Evolutionary conservation across 768 basidiomycete genomes (phyloP).

Genomic region (Rhizopogon roseolus): DNA sequence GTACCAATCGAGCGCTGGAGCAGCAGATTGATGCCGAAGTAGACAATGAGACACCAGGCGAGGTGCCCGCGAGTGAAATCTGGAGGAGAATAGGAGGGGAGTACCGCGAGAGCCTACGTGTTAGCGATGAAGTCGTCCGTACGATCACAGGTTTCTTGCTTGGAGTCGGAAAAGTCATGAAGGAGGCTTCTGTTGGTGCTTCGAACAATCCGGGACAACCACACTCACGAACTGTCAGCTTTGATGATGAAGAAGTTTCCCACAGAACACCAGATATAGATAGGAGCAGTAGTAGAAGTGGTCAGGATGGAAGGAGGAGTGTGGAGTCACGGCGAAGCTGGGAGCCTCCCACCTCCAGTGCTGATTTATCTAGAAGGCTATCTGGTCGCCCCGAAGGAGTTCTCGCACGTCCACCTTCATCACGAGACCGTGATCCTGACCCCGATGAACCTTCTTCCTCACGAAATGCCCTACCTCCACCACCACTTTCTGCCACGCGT

Average conservation of each 20-base stretch:
- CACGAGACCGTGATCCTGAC: slow-evolving; percentile 19
- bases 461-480: slow-evolving; percentile 14
- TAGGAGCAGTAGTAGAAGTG: slow-evolving; percentile 38
- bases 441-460: slow-evolving; percentile 21
- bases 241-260: slow-evolving; percentile 44
- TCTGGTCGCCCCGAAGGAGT: slow-evolving; percentile 19
- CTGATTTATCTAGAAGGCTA: slow-evolving; percentile 23
- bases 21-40: slow-evolving; percentile 76
- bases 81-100: slow-evolving; percentile 71
- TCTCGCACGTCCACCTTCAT: slow-evolving; percentile 19
- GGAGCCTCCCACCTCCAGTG: slow-evolving; percentile 28
- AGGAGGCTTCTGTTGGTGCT: slow-evolving; percentile 40
- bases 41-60: slow-evolving; percentile 34
- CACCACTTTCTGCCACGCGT: slow-evolving; percentile 34
- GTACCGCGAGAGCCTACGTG: slow-evolving; percentile 63
- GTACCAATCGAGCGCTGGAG: slow-evolving; percentile 58
- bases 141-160: slow-evolving; percentile 72
- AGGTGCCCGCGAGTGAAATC: slow-evolving; percentile 33
- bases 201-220: slow-evolving; percentile 29
- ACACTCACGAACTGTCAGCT: slow-evolving; percentile 48
- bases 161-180: slow-evolving; percentile 66
- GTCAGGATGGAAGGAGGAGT: slow-evolving; percentile 55
- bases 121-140: slow-evolving; percentile 76
- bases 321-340: slow-evolving; percentile 43
- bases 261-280: slow-evolving; percentile 30